These are phyloP conservation scores for Aspergillus phoenicis DNA, from an alignment of 2,329 filamentous ascomycete species.

Conservation along the genomic window DNA sequence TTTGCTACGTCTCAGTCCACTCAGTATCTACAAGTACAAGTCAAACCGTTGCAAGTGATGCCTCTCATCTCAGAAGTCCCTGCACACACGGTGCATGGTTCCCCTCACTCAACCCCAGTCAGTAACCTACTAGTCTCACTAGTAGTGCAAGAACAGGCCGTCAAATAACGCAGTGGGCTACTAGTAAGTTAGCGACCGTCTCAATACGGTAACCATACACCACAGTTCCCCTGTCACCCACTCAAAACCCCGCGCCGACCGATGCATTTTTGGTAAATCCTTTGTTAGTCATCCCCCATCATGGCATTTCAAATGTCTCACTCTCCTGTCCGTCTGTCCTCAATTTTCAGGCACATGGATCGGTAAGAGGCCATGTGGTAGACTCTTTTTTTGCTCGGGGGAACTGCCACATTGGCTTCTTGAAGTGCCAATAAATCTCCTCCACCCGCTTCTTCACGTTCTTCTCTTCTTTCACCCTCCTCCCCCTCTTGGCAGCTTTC, in stretches of 20 bases:
- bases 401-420: background rate
- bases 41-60: no score
- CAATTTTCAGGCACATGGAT: background rate
- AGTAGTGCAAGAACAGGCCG: background rate
- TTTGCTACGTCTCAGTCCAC: no score
- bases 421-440: background rate
- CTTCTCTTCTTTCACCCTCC: background rate
- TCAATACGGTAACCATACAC: background rate
- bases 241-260: background rate
- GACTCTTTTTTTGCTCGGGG: background rate
- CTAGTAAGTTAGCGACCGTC: background rate
- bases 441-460: background rate
- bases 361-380: background rate
- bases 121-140: background rate
- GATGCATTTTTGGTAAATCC: background rate
- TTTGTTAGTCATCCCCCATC: background rate
- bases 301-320: background rate
- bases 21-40: no score
- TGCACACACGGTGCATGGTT: background rate
- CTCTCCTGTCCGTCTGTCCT: background rate
- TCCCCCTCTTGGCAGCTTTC: slow-evolving; percentile 10
- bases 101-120: background rate
- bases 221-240: background rate
- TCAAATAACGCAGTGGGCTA: background rate
- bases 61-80: background rate